Evolutionary conservation across 75 land plant genomes (phyloP).

Genomic region (Azolla pinnata): DNA sequence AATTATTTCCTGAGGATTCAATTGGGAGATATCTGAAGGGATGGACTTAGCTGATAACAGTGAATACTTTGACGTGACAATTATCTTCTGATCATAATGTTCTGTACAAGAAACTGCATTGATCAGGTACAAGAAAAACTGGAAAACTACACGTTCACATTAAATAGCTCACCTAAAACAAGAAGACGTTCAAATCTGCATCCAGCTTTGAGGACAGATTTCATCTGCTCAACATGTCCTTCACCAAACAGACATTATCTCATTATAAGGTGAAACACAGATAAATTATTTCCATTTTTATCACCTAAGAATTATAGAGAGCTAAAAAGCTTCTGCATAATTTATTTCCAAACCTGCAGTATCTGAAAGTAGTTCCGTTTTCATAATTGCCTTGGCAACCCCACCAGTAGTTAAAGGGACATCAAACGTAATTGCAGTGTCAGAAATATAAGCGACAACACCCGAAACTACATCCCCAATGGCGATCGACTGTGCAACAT

Average conservation of each 20-base stretch:
- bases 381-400: conserved; percentile 45
- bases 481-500: conserved; percentile 4
- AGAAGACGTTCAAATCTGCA: conserved; percentile 55
- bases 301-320: too few species aligned
- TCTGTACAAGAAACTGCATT: conserved; percentile 36
- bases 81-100: conserved; percentile 38
- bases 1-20: conserved; percentile 41
- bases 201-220: conserved; percentile 56
- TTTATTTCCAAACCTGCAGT: conserved; percentile 57
- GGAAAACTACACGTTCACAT: neutral
- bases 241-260: too few species aligned
- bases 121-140: neutral
- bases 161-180: conserved; percentile 53
- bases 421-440: conserved; percentile 33
- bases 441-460: conserved; percentile 44
- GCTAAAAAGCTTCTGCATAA: too few species aligned
- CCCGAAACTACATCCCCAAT: conserved; percentile 71
- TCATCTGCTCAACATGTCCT: conserved; percentile 56
- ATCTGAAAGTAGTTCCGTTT: conserved; percentile 71
- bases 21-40: conserved; percentile 48
- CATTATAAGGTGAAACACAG: too few species aligned
- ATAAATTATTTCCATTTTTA: too few species aligned
- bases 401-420: conserved; percentile 20
- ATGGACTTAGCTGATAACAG: conserved; percentile 49
- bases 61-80: conserved; percentile 76